These are phyloP conservation scores for Aethionema arabicum DNA, from an alignment of 345 rosid species.

Conservation along the genomic window DNA sequence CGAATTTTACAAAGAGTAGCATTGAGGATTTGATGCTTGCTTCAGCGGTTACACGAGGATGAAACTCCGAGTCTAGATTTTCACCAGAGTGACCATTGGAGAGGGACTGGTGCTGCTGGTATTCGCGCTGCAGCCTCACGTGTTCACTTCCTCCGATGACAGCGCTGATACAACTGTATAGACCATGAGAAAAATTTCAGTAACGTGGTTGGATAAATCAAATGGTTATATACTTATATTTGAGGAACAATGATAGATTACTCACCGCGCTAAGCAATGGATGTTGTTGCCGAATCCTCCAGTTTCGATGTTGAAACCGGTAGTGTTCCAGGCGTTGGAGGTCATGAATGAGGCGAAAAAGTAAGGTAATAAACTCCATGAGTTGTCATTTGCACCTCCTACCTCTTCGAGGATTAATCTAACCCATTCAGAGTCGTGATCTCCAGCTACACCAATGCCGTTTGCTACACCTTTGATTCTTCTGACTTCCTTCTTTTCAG, in stretches of 20 bases:
- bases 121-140: conserved; percentile 79
- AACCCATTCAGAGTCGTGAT: conserved; percentile 98
- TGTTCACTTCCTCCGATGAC: conserved; percentile 92
- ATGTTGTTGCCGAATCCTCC: conserved; percentile 97
- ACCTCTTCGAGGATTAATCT: conserved; percentile 86
- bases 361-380: conserved; percentile 94
- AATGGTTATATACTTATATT: background rate
- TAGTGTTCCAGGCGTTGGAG: conserved; percentile 80
- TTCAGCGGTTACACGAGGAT: conserved; percentile 67
- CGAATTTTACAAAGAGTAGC: conserved; percentile 87
- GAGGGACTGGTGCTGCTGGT: conserved; percentile 65
- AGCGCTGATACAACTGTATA: conserved; percentile 80
- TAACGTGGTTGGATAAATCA: background rate
- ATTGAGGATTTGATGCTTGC: conserved; percentile 89
- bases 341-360: conserved; percentile 86
- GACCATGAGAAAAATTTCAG: background rate
- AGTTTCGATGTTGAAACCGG: conserved; percentile 87
- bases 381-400: conserved; percentile 90
- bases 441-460: conserved; percentile 48
- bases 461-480: conserved; percentile 81
- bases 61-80: conserved; percentile 65
- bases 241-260: background rate
- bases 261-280: conserved; percentile 90
- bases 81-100: conserved; percentile 68
- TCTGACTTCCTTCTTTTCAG: conserved; percentile 82